Conservation (phyloP, 2,329 filamentous ascomycete genomes). For the Colletotrichum sp. region DNA sequence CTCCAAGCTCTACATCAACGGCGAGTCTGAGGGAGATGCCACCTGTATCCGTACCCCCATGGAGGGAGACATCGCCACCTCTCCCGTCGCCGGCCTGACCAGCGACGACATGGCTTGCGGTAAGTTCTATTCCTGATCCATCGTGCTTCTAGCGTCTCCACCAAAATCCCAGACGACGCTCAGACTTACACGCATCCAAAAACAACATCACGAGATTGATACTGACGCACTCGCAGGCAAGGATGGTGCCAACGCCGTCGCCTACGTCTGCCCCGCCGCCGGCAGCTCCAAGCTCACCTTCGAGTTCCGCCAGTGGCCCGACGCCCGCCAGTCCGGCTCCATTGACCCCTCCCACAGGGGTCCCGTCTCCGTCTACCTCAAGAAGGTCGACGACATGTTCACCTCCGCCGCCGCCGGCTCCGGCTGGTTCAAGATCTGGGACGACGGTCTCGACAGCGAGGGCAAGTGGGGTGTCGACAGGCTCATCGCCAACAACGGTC, state of each 20-base stretch:
- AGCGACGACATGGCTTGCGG: conserved; percentile 75
- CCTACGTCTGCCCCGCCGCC: conserved; percentile 52
- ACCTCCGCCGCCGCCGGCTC: conserved; percentile 59
- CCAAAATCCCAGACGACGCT: conserved; percentile 13
- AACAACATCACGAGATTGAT: neutral
- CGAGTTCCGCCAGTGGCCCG: conserved; percentile 67
- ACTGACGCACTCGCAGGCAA: conserved; percentile 37
- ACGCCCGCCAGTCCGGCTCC: conserved; percentile 56
- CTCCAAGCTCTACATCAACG: conserved; percentile 68
- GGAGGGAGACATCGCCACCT: conserved; percentile 55
- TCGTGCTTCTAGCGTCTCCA: conserved; percentile 12
- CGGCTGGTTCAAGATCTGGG: conserved; percentile 83
- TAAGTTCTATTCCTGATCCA: conserved; percentile 38
- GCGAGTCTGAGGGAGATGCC: conserved; percentile 70
- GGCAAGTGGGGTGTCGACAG: conserved; percentile 74
- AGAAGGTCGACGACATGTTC: conserved; percentile 66
- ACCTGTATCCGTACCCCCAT: conserved; percentile 73
- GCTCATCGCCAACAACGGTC: conserved; percentile 68
- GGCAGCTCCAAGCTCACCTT: conserved; percentile 67
- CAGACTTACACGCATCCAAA: conserved; percentile 9
- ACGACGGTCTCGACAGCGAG: conserved; percentile 67
- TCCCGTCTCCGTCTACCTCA: conserved; percentile 77
- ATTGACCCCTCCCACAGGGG: conserved; percentile 70
- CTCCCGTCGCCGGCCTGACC: conserved; percentile 61
- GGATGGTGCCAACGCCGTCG: conserved; percentile 48